Evolutionary conservation across 2,329 filamentous ascomycete genomes (phyloP).

Genomic region (Septoria linicola): DNA sequence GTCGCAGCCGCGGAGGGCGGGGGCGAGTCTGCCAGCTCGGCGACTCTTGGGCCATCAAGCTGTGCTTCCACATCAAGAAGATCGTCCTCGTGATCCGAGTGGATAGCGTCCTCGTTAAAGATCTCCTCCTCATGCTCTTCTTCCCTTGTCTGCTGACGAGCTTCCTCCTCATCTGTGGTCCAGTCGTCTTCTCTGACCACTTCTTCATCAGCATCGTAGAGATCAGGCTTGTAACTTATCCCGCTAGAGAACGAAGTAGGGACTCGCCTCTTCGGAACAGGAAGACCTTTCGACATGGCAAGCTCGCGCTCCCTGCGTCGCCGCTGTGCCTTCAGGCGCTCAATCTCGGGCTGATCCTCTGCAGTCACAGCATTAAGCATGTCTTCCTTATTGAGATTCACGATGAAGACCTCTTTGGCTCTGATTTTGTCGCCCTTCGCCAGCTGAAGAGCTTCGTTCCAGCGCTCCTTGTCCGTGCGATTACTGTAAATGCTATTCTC

Average conservation of each 20-base stretch:
- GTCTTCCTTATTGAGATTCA: constrained; percentile 16
- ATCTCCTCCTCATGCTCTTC: constrained; percentile 7
- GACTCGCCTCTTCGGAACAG: constrained; percentile 4
- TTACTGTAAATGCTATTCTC: not conserved
- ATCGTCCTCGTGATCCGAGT: constrained; percentile 1
- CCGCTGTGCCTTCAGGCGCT: constrained; percentile 16
- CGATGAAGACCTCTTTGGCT: constrained; percentile 9
- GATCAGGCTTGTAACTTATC: not conserved
- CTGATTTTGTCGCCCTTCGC: constrained; percentile 6
- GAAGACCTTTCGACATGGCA: not conserved
- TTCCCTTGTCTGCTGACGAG: not conserved
- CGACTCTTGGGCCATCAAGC: not conserved
- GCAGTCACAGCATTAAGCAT: constrained; percentile 17
- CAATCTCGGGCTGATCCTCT: constrained; percentile 15
- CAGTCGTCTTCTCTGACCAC: constrained; percentile 17
- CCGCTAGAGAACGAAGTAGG: not conserved
- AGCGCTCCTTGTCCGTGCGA: constrained; percentile 10
- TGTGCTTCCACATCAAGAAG: not conserved
- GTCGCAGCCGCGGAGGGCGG: not conserved
- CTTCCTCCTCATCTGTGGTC: constrained; percentile 11
- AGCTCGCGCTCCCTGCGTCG: constrained; percentile 11
- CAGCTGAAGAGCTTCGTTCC: constrained; percentile 15
- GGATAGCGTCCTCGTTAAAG: not conserved
- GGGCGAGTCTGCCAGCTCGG: not conserved
- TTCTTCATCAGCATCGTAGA: constrained; percentile 15